Base-by-base conservation (phyloP, 176 grass and related monocot genomes). In the Paspalum notatum region DNA sequence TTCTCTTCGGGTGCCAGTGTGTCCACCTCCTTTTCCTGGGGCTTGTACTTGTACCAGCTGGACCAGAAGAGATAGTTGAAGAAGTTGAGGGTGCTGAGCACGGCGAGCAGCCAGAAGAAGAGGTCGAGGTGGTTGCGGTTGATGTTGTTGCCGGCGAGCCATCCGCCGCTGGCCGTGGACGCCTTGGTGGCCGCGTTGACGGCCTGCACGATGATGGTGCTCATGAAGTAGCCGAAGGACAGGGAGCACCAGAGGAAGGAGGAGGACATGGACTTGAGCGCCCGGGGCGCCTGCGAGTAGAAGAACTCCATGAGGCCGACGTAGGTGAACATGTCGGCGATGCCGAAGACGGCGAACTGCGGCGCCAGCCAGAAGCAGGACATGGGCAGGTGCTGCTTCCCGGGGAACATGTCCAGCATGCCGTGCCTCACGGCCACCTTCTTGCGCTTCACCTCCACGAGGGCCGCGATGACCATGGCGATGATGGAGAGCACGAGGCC, bases 271-370 rank as follows among this genome's bases (percentile, higher is more conserved):
- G 94, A 87, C 89, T 93, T 90, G 88, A 93, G 83, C 25, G 83
- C 58, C 4, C 26, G 70, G 4, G 91, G 86, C 43, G 91, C 91
- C 82, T 93, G 79, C 11, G 82, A 71, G 88, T 93, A 97, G 77
- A 97, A 97, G 83, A 97, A 97, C 84, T 97, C 91, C 18, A 97
- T 76, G 49, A 97, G 82, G 1, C 94, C 94, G 10, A 93, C 76
- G 16, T 57, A 84, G 12, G 94, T 89, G 80, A 97, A 97, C 91
- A 93, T 89, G 84, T 97, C 94, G 3, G 94, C 89, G 18, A 93
- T n/a, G 38, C 91, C 91, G 54, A 97, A 89, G 38, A 97, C 74
- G 24, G 84, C 62, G 89, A 74, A 93, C 84, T 97, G 94, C 41
- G 87, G 79, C 17, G 86, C 73, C 44, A 97, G 73, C 94, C 94